Percentiles rank a stretch among this genome's conserved stretches.
Evolutionary conservation across 2,329 filamentous ascomycete species (phyloP).

Genomic region (Epichloe scottii): DNA sequence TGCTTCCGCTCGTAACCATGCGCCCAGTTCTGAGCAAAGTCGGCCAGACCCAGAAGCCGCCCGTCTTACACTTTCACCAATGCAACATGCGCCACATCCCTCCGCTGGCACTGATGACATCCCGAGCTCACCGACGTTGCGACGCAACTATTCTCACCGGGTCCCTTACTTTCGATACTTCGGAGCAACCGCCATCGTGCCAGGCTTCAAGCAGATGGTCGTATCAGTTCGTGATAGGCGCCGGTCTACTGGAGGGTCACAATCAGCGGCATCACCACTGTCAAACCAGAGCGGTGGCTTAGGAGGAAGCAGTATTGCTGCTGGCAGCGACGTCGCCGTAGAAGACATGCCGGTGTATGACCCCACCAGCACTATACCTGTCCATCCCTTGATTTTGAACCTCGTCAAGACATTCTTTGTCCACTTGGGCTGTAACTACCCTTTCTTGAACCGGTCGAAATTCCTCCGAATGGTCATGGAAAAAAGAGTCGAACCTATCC

Average conservation of each 20-base stretch:
- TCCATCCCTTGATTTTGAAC: slow-evolving; percentile 62
- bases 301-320: slow-evolving; percentile 26
- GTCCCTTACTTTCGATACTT: slow-evolving; percentile 89
- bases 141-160: slow-evolving; percentile 44
- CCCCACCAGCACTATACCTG: slow-evolving; percentile 53
- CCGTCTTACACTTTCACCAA: slow-evolving; percentile 6
- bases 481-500: slow-evolving; percentile 69
- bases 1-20: neutral
- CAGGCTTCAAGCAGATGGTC: slow-evolving; percentile 88
- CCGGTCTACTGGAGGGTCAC: slow-evolving; percentile 44
- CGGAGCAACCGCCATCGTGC: slow-evolving; percentile 80
- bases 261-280: slow-evolving; percentile 39
- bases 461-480: slow-evolving; percentile 68
- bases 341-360: slow-evolving; percentile 65
- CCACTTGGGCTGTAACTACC: slow-evolving; percentile 75
- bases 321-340: slow-evolving; percentile 30
- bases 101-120: slow-evolving; percentile 12
- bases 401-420: slow-evolving; percentile 71
- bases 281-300: slow-evolving; percentile 24
- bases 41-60: neutral
- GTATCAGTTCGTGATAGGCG: slow-evolving; percentile 58
- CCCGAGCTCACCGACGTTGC: slow-evolving; percentile 30
- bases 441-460: slow-evolving; percentile 61
- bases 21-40: neutral
- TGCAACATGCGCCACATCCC: slow-evolving; percentile 6